Evolutionary conservation across 257 asterid genomes (phyloP).

Genomic region (Penstemon davidsonii): DNA sequence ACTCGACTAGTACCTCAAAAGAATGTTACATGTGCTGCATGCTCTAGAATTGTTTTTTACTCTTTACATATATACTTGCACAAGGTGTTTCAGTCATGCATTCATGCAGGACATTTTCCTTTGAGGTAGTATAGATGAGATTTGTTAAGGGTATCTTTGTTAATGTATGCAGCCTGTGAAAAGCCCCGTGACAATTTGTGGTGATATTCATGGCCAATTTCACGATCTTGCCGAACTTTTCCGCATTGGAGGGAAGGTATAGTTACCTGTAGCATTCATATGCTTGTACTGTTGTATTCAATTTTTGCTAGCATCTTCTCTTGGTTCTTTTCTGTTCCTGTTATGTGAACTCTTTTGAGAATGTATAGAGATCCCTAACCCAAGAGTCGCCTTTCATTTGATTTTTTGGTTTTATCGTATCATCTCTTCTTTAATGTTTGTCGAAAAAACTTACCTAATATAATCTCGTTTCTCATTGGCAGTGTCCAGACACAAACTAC

Average conservation of each 20-base stretch:
- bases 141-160: slow-evolving; percentile 11
- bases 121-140: neutral
- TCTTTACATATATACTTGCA: neutral
- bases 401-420: neutral
- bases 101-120: neutral
- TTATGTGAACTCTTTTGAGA: neutral
- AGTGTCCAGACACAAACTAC: slow-evolving; percentile 72
- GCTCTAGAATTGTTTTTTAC: neutral
- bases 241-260: slow-evolving; percentile 98
- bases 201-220: slow-evolving; percentile 97
- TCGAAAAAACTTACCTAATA: neutral
- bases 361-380: neutral
- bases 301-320: neutral
- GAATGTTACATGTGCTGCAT: neutral
- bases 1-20: neutral
- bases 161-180: slow-evolving; percentile 81
- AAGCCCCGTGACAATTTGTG: slow-evolving; percentile 95
- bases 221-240: slow-evolving; percentile 95
- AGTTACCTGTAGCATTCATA: slow-evolving; percentile 11
- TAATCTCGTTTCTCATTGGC: slow-evolving; percentile 29
- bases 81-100: neutral
- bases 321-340: neutral
- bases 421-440: neutral
- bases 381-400: neutral
- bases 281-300: neutral